Evolutionary conservation across 495 filamentous ascomycete genomes (phyloP).

Genomic region (Rusavskia elegans): DNA sequence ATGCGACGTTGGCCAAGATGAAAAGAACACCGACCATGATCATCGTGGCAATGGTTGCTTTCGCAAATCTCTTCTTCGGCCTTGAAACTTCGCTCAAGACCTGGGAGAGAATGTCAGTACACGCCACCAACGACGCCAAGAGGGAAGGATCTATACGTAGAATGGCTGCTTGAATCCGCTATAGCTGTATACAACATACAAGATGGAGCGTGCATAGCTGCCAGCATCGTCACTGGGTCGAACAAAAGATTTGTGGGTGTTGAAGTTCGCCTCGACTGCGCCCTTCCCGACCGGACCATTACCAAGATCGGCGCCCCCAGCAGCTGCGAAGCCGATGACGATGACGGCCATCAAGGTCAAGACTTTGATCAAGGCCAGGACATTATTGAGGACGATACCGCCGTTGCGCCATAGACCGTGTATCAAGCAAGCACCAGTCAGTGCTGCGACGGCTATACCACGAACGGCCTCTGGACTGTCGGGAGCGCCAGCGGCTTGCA

Average conservation of each 20-base stretch:
- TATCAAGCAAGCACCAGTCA: conserved; percentile 27
- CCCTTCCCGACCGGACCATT: conserved; percentile 8
- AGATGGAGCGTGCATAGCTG: conserved; percentile 5
- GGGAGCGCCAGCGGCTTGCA: conserved; percentile 15
- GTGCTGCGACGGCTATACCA: conserved; percentile 26
- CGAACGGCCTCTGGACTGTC: conserved; percentile 15
- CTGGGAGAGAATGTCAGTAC: conserved; percentile 1
- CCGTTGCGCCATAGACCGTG: conserved; percentile 30
- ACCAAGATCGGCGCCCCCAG: conserved; percentile 10
- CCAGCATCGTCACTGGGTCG: background rate
- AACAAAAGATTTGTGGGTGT: conserved; percentile 12
- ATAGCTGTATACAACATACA: conserved; percentile 5
- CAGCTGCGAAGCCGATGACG: conserved; percentile 19
- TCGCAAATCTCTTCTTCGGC: conserved; percentile 25
- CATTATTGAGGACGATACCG: conserved; percentile 33
- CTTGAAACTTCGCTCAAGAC: conserved; percentile 28
- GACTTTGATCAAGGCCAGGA: conserved; percentile 32
- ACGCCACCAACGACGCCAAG: background rate
- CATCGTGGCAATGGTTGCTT: conserved; percentile 18
- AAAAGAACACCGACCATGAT: conserved; percentile 20
- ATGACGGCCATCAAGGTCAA: conserved; percentile 26
- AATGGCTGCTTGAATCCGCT: conserved; percentile 10
- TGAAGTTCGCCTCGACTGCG: conserved; percentile 9
- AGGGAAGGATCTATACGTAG: background rate
- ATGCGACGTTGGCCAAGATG: conserved; percentile 29